These are phyloP conservation scores for Suhomyces chickasaworum DNA, from an alignment of 1,139 yeast species.

Conservation along the genomic window DNA sequence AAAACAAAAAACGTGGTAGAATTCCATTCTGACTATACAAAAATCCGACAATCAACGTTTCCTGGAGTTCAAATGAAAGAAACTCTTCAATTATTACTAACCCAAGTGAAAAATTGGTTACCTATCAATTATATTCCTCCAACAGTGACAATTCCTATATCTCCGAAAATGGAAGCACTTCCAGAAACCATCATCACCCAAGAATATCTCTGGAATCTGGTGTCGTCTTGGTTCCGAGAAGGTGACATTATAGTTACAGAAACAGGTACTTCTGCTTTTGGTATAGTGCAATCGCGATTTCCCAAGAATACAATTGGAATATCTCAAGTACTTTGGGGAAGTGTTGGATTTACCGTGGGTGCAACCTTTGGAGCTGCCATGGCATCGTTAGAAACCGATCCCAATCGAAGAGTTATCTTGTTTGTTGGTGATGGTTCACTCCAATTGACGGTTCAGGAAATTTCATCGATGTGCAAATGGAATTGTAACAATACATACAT, in stretches of 20 bases:
- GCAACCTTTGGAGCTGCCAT: conserved; percentile 82
- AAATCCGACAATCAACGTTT: conserved; percentile 37
- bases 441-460: conserved; percentile 47
- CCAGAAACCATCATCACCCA: conserved; percentile 51
- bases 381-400: conserved; percentile 55
- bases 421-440: conserved; percentile 48
- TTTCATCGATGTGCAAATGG: conserved; percentile 39
- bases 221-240: conserved; percentile 71
- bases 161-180: conserved; percentile 27
- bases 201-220: conserved; percentile 80
- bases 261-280: conserved; percentile 90
- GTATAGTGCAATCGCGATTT: conserved; percentile 77
- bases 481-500: conserved; percentile 28
- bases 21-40: conserved; percentile 43
- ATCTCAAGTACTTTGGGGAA: conserved; percentile 89
- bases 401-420: conserved; percentile 35
- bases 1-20: conserved; percentile 40
- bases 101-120: conserved; percentile 10
- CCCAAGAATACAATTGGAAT: conserved; percentile 75
- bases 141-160: conserved; percentile 16
- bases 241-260: conserved; percentile 84
- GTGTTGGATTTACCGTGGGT: conserved; percentile 87
- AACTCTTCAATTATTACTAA: conserved; percentile 21
- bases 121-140: conserved; percentile 15
- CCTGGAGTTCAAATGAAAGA: conserved; percentile 42